phyloP scores from a whole-genome alignment of 768 basidiomycete species.

The Lanmaoa pseudosensibilis region DNA sequence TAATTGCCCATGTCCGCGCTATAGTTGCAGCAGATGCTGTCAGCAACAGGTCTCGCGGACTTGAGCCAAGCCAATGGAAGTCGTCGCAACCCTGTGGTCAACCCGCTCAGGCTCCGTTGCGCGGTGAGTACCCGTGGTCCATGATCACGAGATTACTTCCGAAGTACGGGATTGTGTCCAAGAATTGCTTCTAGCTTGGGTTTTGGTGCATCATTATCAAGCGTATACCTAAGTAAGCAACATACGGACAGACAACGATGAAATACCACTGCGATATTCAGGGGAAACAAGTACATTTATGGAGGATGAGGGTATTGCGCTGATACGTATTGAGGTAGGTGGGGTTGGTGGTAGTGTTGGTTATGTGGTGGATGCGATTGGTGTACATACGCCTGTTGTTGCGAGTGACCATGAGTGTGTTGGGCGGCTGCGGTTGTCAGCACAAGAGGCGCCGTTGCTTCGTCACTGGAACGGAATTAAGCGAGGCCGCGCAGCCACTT shows the following conservation, averaged over 20 bases:
- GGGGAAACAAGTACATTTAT: slow-evolving; percentile 2
- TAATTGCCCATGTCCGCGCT: not conserved
- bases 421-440: slow-evolving; percentile 5
- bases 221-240: not conserved
- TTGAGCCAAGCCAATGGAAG: not conserved
- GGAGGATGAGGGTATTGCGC: slow-evolving; percentile 17
- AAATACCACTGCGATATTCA: not conserved
- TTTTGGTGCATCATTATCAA: not conserved
- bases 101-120: not conserved
- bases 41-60: not conserved
- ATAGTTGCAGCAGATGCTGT: not conserved
- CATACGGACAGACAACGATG: not conserved
- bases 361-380: slow-evolving; percentile 9
- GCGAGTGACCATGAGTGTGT: slow-evolving; percentile 7
- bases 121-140: no score
- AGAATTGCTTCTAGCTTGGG: not conserved
- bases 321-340: slow-evolving; percentile 14
- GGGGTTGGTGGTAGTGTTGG: slow-evolving; percentile 8
- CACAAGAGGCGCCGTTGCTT: slow-evolving; percentile 22
- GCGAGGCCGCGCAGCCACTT: not conserved
- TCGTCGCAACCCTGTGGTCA: not conserved
- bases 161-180: not conserved
- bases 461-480: slow-evolving; percentile 22
- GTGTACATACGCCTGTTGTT: slow-evolving; percentile 9
- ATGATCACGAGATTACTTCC: not conserved